Evolutionary conservation across 1,284 basidiomycete genomes (phyloP).

Genomic region (Irpex lacteus): DNA sequence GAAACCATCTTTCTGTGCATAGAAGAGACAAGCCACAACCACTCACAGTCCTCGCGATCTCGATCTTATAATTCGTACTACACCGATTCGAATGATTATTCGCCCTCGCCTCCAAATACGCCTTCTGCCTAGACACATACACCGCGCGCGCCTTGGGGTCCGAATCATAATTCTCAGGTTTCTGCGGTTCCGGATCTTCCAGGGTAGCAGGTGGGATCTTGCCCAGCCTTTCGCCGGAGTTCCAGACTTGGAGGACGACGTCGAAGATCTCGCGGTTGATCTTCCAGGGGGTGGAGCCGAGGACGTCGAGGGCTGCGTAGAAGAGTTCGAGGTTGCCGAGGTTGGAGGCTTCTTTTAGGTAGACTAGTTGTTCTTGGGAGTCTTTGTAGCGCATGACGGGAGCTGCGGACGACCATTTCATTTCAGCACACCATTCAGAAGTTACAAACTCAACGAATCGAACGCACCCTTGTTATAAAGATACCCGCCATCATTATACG

Average conservation of each 20-base stretch:
- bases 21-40: too few species aligned
- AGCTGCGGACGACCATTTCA: conserved; percentile 35
- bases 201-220: conserved; percentile 74
- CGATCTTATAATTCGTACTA: conserved; percentile 95
- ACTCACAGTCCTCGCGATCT: conserved; percentile 88
- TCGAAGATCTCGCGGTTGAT: conserved; percentile 82
- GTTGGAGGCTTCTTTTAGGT: conserved; percentile 76
- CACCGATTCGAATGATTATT: conserved; percentile 91
- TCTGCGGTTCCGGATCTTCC: conserved; percentile 62
- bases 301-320: conserved; percentile 86
- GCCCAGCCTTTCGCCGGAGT: conserved; percentile 70
- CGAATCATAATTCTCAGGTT: conserved; percentile 58
- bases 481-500: conserved; percentile 83
- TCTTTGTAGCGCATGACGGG: conserved; percentile 93
- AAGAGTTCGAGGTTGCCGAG: conserved; percentile 82
- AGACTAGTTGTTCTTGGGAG: conserved; percentile 81
- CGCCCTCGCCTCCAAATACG: conserved; percentile 61
- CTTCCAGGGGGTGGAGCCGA: conserved; percentile 90
- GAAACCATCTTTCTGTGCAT: too few species aligned
- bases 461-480: conserved; percentile 69
- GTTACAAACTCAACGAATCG: neutral
- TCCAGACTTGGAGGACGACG: conserved; percentile 81
- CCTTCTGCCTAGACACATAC: conserved; percentile 61
- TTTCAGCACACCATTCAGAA: too few species aligned
- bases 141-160: conserved; percentile 66